Conservation (phyloP, 2,329 filamentous ascomycete species). For the Monosporascus sp. region DNA sequence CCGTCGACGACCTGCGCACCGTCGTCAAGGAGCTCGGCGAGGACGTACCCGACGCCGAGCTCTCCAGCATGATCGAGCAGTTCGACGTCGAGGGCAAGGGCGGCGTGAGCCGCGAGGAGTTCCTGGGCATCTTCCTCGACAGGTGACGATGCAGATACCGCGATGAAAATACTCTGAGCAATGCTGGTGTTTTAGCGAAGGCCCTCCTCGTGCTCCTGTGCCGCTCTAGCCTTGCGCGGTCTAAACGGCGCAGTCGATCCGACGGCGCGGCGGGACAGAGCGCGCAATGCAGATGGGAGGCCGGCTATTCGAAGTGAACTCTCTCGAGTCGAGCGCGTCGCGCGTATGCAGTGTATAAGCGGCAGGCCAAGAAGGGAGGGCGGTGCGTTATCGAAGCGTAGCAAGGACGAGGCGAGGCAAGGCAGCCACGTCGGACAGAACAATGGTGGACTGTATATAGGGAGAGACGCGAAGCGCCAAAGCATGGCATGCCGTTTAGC, state of each 20-base stretch:
- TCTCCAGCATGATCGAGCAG: conserved; percentile 95
- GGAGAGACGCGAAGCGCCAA: background rate
- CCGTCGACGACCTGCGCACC: conserved; percentile 77
- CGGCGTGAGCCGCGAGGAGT: conserved; percentile 65
- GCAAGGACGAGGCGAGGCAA: conserved; percentile 12
- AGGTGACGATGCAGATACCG: conserved; percentile 15
- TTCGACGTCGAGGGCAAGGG: conserved; percentile 94
- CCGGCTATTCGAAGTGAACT: background rate
- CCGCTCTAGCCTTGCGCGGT: no score
- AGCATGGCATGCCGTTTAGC: background rate
- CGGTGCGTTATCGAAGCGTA: background rate
- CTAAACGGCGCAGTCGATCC: no score
- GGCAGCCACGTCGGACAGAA: conserved; percentile 4
- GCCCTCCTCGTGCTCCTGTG: no score
- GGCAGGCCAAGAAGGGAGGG: conserved; percentile 14
- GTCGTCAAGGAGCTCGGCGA: conserved; percentile 91
- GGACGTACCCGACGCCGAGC: conserved; percentile 85
- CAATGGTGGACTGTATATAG: background rate
- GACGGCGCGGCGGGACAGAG: background rate
- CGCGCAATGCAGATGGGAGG: background rate
- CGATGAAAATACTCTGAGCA: background rate
- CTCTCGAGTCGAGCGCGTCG: background rate
- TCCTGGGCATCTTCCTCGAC: conserved; percentile 51
- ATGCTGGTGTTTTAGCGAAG: background rate
- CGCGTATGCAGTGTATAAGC: conserved; percentile 4